phyloP scores from a whole-genome alignment of 2,329 filamentous ascomycete genomes.

The Trichoderma atroviride region DNA sequence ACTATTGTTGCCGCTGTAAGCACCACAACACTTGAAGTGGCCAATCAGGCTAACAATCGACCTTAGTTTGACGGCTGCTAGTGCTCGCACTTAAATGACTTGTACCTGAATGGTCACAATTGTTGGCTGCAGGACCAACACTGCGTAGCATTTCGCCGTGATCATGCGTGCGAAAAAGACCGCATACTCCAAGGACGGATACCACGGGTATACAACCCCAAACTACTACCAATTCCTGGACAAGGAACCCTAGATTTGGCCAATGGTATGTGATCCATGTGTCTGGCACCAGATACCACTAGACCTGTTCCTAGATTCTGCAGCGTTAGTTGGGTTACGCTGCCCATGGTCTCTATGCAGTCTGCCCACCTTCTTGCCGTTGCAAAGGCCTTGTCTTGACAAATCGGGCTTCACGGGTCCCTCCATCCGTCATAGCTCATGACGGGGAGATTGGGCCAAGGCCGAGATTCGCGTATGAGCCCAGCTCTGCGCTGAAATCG shows the following conservation, averaged over 20 bases:
- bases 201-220: conserved; percentile 10
- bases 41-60: conserved; percentile 14
- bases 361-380: conserved; percentile 15
- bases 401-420: conserved; percentile 3
- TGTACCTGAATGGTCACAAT: background rate
- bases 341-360: background rate
- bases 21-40: background rate
- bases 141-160: background rate
- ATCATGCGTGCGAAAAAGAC: background rate
- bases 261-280: conserved; percentile 14
- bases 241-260: conserved; percentile 3
- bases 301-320: conserved; percentile 40
- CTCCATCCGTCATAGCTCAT: conserved; percentile 6
- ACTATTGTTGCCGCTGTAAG: background rate
- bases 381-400: conserved; percentile 2
- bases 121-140: background rate
- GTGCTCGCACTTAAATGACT: background rate
- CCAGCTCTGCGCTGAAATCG: background rate
- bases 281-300: conserved; percentile 28
- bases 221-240: background rate
- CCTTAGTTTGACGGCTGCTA: background rate
- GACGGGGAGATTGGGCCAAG: conserved; percentile 22
- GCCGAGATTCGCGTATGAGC: background rate
- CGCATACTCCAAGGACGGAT: conserved; percentile 3
- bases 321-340: background rate